These are phyloP conservation scores for Aureobasidium lini DNA, from an alignment of 2,329 filamentous ascomycete species.

Conservation along the genomic window DNA sequence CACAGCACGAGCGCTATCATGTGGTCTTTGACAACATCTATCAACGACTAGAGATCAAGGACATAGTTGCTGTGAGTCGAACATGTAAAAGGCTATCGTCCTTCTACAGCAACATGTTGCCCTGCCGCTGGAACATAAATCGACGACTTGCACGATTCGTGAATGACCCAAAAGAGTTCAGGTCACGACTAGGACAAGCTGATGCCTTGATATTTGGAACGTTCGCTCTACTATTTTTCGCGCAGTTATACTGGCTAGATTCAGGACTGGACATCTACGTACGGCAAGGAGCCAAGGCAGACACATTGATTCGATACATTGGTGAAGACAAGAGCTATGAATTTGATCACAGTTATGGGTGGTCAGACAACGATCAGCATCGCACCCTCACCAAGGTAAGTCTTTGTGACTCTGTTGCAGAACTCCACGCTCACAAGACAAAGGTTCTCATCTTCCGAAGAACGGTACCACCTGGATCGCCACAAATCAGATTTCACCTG, in stretches of 20 bases:
- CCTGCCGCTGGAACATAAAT: constrained; percentile 11
- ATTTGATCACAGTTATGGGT: constrained; percentile 3
- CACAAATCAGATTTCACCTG: constrained; percentile 8
- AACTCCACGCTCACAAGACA: background rate
- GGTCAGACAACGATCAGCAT: constrained; percentile 4
- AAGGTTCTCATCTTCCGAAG: background rate
- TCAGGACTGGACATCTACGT: constrained; percentile 10
- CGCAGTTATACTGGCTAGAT: constrained; percentile 3
- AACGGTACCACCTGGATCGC: background rate
- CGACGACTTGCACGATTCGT: constrained; percentile 8
- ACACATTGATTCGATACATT: constrained; percentile 5
- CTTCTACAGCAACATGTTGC: constrained; percentile 4
- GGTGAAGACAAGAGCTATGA: background rate
- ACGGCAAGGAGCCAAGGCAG: constrained; percentile 6
- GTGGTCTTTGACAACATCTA: constrained; percentile 4
- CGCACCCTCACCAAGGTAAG: constrained; percentile 7
- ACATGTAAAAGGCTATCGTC: constrained; percentile 6
- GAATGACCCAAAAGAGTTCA: constrained; percentile 2
- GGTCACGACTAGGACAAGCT: background rate
- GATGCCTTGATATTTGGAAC: constrained; percentile 13
- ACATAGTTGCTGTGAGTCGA: background rate
- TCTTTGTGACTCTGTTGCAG: too few species aligned
- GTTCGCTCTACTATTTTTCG: constrained; percentile 13
- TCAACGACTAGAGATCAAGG: background rate
- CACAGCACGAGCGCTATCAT: background rate